phyloP scores from a whole-genome alignment of 345 rosid genomes.

The Rhodomyrtus tomentosa region DNA sequence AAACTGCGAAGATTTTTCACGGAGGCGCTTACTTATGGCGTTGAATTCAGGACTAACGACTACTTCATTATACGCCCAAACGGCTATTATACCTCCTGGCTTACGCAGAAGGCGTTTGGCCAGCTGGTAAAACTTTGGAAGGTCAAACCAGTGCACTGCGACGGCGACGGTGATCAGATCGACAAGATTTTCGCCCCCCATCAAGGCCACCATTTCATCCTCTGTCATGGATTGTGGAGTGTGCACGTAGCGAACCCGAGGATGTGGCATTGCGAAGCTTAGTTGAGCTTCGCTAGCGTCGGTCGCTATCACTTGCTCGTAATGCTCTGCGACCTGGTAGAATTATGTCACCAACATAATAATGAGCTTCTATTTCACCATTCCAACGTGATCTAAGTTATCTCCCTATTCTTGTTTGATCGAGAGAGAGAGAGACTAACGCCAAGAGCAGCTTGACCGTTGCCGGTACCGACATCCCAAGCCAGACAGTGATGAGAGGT shows the following conservation, averaged over 20 bases:
- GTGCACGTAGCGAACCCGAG: neutral
- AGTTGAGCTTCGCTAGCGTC: neutral
- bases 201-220: neutral
- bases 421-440: neutral
- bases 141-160: neutral
- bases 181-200: neutral
- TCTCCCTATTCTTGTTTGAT: neutral
- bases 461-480: neutral
- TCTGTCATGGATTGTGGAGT: neutral
- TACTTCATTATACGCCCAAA: neutral
- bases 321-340: neutral
- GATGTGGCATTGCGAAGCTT: neutral
- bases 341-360: neutral
- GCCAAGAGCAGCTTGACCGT: neutral
- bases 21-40: neutral
- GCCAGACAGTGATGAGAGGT: neutral
- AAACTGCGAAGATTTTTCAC: neutral
- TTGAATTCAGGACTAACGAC: neutral
- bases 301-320: neutral
- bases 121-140: neutral
- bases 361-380: too few relatives aligned
- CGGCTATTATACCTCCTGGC: neutral
- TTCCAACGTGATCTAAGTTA: neutral
- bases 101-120: neutral
- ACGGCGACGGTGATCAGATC: neutral